Conservation (phyloP, 2,329 filamentous ascomycete genomes). For the Alternaria consortialis region DNA sequence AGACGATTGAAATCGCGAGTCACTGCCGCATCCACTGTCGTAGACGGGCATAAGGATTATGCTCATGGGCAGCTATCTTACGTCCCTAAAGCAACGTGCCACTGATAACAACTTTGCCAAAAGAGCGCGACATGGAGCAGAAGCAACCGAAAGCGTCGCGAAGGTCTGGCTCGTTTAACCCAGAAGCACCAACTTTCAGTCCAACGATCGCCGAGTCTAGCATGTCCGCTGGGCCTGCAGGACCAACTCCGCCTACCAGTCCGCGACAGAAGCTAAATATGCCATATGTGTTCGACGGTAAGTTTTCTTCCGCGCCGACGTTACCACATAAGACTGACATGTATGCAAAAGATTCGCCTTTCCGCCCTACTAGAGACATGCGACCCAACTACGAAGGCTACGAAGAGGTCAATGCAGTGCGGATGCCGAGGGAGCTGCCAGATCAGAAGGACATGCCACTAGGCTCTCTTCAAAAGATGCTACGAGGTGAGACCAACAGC, state of each 20-base stretch:
- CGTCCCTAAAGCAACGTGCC: background rate
- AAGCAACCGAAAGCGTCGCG: background rate
- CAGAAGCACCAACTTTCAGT: slow-evolving; percentile 23
- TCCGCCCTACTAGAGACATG: slow-evolving; percentile 3
- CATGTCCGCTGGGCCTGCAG: background rate
- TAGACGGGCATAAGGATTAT: background rate
- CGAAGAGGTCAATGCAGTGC: background rate
- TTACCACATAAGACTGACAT: background rate
- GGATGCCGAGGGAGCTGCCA: background rate
- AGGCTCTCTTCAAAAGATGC: slow-evolving; percentile 3
- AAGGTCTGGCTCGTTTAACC: slow-evolving; percentile 20
- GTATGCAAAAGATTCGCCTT: slow-evolving; percentile 14
- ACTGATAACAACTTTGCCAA: background rate
- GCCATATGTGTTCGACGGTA: background rate
- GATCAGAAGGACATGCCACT: background rate
- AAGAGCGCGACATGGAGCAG: background rate
- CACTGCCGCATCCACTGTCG: slow-evolving; percentile 15
- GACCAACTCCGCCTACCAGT: background rate
- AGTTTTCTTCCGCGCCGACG: background rate
- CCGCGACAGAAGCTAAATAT: background rate
- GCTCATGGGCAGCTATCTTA: background rate
- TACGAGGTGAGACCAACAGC: slow-evolving; percentile 1
- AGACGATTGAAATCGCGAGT: slow-evolving; percentile 4
- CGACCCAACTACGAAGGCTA: slow-evolving; percentile 3
- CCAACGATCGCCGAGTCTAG: slow-evolving; percentile 8